phyloP scores from a whole-genome alignment of 495 filamentous ascomycete species.

The Arthonia radiata region DNA sequence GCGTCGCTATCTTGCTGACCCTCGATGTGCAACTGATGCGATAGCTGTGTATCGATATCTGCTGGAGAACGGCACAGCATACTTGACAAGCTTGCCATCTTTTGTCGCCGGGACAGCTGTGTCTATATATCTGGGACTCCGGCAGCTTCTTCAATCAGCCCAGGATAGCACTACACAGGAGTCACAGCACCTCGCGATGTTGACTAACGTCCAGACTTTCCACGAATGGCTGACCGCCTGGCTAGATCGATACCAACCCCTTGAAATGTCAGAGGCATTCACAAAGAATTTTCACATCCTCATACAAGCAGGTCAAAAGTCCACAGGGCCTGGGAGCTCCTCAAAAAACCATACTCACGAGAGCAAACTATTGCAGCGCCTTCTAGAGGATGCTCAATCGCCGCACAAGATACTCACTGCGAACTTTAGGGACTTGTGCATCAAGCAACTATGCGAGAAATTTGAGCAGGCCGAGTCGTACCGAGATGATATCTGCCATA shows the following conservation, averaged over 20 bases:
- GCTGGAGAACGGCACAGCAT: conserved; percentile 35
- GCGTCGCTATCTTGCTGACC: conserved; percentile 50
- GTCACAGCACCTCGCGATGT: conserved; percentile 42
- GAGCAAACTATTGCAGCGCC: conserved; percentile 43
- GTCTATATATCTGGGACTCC: conserved; percentile 48
- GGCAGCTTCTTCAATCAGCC: conserved; percentile 39
- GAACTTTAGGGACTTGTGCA: conserved; percentile 38
- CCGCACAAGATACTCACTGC: conserved; percentile 37
- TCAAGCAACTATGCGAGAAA: conserved; percentile 46
- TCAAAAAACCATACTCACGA: conserved; percentile 36
- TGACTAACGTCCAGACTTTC: conserved; percentile 40
- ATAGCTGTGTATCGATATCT: conserved; percentile 75
- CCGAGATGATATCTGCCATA: conserved; percentile 33
- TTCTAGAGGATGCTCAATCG: conserved; percentile 45
- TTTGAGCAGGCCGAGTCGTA: conserved; percentile 34
- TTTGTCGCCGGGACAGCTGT: conserved; percentile 61
- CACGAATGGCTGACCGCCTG: conserved; percentile 44
- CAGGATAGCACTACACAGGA: conserved; percentile 52
- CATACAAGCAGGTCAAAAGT: conserved; percentile 40
- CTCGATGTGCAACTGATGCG: conserved; percentile 77
- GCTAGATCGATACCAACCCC: conserved; percentile 22
- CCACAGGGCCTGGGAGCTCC: conserved; percentile 33
- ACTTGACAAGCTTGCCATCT: conserved; percentile 36
- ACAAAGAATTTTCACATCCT: conserved; percentile 11
- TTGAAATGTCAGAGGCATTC: neutral